Evolutionary conservation across 148 eudicot genomes (phyloP), one percentile per base, ranked within the genome.

Genomic region (Rhododendron kiyosumense): DNA sequence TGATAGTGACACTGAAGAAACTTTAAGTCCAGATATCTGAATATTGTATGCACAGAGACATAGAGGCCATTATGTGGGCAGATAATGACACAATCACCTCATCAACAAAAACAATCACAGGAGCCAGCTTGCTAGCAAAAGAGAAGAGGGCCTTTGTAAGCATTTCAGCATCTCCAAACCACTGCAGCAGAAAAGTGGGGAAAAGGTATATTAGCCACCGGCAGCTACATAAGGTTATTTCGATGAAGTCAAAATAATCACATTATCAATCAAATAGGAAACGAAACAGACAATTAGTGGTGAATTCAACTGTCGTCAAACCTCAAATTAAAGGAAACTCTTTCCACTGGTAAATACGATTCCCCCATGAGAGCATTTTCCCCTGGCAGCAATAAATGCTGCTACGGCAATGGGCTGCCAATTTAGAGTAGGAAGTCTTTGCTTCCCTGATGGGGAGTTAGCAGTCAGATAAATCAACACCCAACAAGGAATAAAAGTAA

Each of bases 101-200:
- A 87, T 97, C 99, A 85, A 97, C 96, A 90, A 97, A 97, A 88
- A 97, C 91, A 80, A 97, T 97, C 54, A 95, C 99, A 43, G 99
- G 98, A 57, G 98, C 94, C 89, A 97, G 91, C 92, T 95, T 97
- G 89, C 95, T 93, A 86, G 99, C 99, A 89, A 97, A 97, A 46
- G 99, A 97, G 89, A 97, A 97, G 82, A 97, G 94, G 24, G 98
- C 98, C 91, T 94, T 94, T 0, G 99, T 97, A 67, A 97, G 96
- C 90, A 95, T 97, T 90, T 97, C 99, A 85, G 99, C 99, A 88
- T 97, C 99, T 80, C 99, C 98, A 91, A 97, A 97, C 99, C 99
- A 97, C 99, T 95, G 92, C 76, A 87, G 71, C 9, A 81, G 54
- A 76, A 75, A 52, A 81, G 32, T 57, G 46, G 20, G 84, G n/a